Evolutionary conservation across 1,284 basidiomycete genomes (phyloP).

Genomic region (Fereydounia khargensis): DNA sequence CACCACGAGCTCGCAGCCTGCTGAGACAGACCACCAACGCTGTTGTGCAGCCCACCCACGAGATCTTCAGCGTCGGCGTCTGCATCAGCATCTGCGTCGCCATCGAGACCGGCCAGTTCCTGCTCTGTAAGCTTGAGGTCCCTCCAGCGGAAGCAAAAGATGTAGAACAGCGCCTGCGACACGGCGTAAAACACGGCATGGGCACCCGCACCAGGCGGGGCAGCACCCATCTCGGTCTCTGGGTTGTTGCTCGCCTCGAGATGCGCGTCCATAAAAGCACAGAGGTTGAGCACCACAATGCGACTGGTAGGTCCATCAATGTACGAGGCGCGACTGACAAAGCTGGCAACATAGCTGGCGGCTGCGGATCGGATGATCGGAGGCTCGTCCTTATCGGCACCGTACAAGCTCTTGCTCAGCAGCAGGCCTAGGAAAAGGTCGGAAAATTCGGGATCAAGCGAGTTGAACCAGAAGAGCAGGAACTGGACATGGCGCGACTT

Average conservation of each 20-base stretch:
- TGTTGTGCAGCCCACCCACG: constrained; percentile 23
- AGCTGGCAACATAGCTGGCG: constrained; percentile 65
- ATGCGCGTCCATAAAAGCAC: constrained; percentile 75
- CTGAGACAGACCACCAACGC: constrained; percentile 23
- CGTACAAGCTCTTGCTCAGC: constrained; percentile 81
- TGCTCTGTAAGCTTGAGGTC: constrained; percentile 68
- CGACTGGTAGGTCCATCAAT: constrained; percentile 75
- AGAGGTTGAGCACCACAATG: constrained; percentile 76
- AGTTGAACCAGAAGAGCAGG: constrained; percentile 90
- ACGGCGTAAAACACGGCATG: constrained; percentile 81
- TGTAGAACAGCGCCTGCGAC: constrained; percentile 86
- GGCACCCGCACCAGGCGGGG: constrained; percentile 32
- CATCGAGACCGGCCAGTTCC: constrained; percentile 61
- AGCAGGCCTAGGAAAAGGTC: constrained; percentile 92
- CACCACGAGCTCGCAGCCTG: constrained; percentile 67
- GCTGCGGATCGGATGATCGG: constrained; percentile 50
- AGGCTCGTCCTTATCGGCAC: constrained; percentile 31
- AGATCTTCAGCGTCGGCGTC: no score
- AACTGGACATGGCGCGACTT: constrained; percentile 97
- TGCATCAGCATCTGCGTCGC: constrained; percentile 26
- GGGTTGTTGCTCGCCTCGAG: constrained; percentile 59
- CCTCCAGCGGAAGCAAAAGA: constrained; percentile 97
- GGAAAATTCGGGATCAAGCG: constrained; percentile 80
- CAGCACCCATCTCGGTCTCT: constrained; percentile 32
- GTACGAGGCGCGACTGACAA: constrained; percentile 85